phyloP scores from a whole-genome alignment of 106 monocot genomes.

The Chionographis japonica region DNA sequence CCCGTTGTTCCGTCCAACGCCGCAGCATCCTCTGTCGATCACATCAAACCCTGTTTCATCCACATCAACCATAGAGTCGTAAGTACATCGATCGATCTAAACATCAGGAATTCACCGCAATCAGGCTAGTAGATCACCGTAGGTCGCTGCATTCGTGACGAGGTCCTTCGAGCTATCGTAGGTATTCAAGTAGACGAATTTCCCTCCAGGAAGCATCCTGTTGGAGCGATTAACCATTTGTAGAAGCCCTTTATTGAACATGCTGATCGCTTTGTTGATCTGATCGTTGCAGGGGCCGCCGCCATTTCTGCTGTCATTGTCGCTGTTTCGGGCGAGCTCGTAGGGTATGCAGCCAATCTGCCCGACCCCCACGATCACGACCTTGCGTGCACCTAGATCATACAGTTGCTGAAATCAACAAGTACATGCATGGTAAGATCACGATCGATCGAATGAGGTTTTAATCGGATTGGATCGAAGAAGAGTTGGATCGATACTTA shows the following conservation, averaged over 20 bases:
- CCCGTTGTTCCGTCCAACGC: conserved; percentile 89
- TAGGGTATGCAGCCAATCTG: conserved; percentile 92
- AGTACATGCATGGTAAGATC: neutral
- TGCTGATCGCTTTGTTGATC: conserved; percentile 60
- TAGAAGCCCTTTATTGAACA: conserved; percentile 54
- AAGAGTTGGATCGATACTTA: conserved; percentile 1
- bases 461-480: too few species aligned
- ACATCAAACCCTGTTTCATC: conserved; percentile 44
- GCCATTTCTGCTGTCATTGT: neutral
- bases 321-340: conserved; percentile 52
- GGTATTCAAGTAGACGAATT: conserved; percentile 59
- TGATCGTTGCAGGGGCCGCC: conserved; percentile 43
- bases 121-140: conserved; percentile 19
- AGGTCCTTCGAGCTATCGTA: conserved; percentile 59
- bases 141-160: conserved; percentile 40
- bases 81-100: too few species aligned
- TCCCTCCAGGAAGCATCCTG: conserved; percentile 28
- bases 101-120: too few species aligned
- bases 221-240: conserved; percentile 55
- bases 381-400: conserved; percentile 67
- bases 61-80: neutral
- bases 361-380: conserved; percentile 51
- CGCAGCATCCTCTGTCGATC: conserved; percentile 72
- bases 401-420: conserved; percentile 45
- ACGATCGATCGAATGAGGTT: too few species aligned